These are phyloP conservation scores for Aspergillus neoniger DNA, from an alignment of 2,329 filamentous ascomycete genomes.

Conservation along the genomic window DNA sequence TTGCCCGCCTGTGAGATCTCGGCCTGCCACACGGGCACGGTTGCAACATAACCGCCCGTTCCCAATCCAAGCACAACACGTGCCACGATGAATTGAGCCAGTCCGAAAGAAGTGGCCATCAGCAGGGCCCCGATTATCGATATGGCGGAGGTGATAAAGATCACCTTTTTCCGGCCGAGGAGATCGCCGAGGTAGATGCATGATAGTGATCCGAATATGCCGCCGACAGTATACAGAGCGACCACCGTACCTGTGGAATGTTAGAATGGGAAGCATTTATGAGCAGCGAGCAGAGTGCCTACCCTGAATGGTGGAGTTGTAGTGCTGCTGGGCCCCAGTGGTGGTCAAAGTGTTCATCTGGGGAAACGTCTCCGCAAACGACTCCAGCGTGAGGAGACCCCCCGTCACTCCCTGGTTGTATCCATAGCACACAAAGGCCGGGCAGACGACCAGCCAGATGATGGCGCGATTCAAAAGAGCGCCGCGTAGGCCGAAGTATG, in stretches of 20 bases:
- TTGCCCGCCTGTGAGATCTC: slow-evolving; percentile 42
- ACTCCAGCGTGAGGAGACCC: slow-evolving; percentile 63
- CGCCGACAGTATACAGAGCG: slow-evolving; percentile 49
- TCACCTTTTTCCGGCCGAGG: slow-evolving; percentile 47
- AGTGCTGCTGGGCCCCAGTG: slow-evolving; percentile 33
- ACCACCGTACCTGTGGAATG: slow-evolving; percentile 37
- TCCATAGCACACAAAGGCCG: slow-evolving; percentile 48
- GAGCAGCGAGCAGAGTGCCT: background rate
- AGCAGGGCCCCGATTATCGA: slow-evolving; percentile 49
- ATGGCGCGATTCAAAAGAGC: slow-evolving; percentile 23
- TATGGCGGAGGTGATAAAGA: slow-evolving; percentile 41
- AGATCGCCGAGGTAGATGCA: slow-evolving; percentile 50
- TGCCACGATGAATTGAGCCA: slow-evolving; percentile 50
- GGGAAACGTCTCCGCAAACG: slow-evolving; percentile 57
- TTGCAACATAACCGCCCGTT: slow-evolving; percentile 48
- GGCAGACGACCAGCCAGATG: slow-evolving; percentile 30
- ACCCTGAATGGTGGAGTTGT: slow-evolving; percentile 50
- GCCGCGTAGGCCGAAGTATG: slow-evolving; percentile 29
- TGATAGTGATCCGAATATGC: slow-evolving; percentile 48
- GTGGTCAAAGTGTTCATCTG: slow-evolving; percentile 51
- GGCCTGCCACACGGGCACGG: slow-evolving; percentile 51
- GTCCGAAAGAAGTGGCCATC: slow-evolving; percentile 46
- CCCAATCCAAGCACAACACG: slow-evolving; percentile 48
- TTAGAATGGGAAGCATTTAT: background rate
- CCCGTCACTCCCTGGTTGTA: slow-evolving; percentile 56